Base-by-base conservation (phyloP, 176 grass and related monocot genomes). In the Musa itinerans region DNA sequence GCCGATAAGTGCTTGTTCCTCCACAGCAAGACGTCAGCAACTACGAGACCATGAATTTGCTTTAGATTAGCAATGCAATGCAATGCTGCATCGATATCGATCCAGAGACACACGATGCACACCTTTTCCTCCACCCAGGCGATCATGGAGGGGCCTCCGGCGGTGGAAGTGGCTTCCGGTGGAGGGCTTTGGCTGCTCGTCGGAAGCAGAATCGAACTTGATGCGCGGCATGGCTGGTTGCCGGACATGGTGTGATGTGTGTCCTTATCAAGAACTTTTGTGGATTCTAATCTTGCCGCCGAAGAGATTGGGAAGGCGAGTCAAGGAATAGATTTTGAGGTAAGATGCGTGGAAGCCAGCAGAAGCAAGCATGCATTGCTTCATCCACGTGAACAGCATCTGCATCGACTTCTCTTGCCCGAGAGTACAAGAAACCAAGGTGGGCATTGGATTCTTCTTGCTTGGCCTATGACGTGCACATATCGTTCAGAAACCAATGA, bases 1-100 rank as follows among this genome's bases (percentile, higher is more conserved):
- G 82, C 90, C 11, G 95, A 89, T 48, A 94, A 63, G 22, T 89
- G 85, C 61, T 55, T 84, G 58, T 91, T 16, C 82, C 84, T 84
- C 95, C 95, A 99, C 57, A 99, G 83, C 69, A 99, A 78, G 71
- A 94, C 48, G 76, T 99, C 84, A 19, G 90, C 91, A 69, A 92
- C 95, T 99, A 73, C 10, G 3, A n/a, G 19, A 22, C 26, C 54
- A 79, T 58, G 5, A 1, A 49, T 17, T 0, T 10, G 22, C 43
- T 20, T 51, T 20, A n/a, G 43, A 51, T 52, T n/a, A 49, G 17
- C 20, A 21, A 20, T 51, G 1, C 20, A 20, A 50, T 19, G 22
- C 3, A 20, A 50, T 19, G 22, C 3, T 2, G 9, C 19, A 19
- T 10, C 3, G 8, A 9, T 11, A 50, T 43, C 3, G 48, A 10